These are phyloP conservation scores for Rubia peregrina DNA, from an alignment of 305 asterid genomes.

Conservation along the genomic window DNA sequence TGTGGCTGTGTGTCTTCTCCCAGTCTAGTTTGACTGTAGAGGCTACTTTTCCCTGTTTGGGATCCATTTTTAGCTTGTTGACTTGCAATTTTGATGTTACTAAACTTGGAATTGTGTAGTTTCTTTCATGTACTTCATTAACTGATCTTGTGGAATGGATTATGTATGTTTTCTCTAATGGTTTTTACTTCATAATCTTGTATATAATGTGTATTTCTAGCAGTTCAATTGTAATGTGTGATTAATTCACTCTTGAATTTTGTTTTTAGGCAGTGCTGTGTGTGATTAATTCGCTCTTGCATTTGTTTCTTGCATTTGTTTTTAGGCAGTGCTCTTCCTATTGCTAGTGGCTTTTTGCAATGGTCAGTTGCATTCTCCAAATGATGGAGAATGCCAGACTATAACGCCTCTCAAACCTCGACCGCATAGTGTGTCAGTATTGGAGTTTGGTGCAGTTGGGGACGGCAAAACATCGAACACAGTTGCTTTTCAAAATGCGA, in stretches of 20 bases:
- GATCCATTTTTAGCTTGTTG: constrained; percentile 16
- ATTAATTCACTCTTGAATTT: background rate
- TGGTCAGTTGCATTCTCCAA: constrained; percentile 23
- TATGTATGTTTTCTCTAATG: background rate
- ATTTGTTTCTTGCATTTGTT: constrained; percentile 10
- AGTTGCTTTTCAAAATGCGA: constrained; percentile 93
- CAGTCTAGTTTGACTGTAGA: background rate
- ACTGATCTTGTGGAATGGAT: constrained; percentile 2
- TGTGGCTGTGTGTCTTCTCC: constrained; percentile 3
- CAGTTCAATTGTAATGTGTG: no score
- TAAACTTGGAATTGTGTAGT: background rate
- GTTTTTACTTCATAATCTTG: background rate
- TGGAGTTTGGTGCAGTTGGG: constrained; percentile 93
- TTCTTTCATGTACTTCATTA: background rate
- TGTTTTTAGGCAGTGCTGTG: background rate
- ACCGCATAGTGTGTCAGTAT: constrained; percentile 90
- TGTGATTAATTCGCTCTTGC: constrained; percentile 19
- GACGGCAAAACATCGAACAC: constrained; percentile 85
- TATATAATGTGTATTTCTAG: no score
- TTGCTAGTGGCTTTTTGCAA: constrained; percentile 46
- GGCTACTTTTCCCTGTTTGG: constrained; percentile 6
- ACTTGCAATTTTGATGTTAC: background rate
- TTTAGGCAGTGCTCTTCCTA: constrained; percentile 57
- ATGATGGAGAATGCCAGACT: constrained; percentile 63
- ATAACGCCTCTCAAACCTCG: constrained; percentile 67